Evolutionary conservation across 192 early-diverging fungal genomes (phyloP).

Genomic region (Backusella circina): DNA sequence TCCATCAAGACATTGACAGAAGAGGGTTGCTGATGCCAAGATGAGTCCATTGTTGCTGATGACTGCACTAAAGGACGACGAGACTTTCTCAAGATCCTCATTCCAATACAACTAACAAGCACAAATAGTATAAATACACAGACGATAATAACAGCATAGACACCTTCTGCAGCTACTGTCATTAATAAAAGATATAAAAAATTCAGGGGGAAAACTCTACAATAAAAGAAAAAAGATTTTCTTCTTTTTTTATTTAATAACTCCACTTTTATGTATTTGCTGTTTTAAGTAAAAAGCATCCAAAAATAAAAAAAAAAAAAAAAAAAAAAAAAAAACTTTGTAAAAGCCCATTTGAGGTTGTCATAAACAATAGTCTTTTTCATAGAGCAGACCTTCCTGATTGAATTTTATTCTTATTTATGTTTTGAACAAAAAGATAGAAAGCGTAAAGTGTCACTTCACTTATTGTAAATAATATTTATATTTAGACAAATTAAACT

Average conservation of each 20-base stretch:
- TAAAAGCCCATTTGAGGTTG: not conserved
- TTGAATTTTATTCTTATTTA: not conserved
- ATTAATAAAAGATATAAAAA: not conserved
- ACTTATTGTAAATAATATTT: not conserved
- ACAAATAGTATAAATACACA: conserved; percentile 1
- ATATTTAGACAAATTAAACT: not conserved
- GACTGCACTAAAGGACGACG: not conserved
- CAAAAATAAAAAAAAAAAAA: not conserved
- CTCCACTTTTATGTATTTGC: not conserved
- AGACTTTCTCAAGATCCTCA: not conserved
- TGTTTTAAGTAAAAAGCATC: not conserved
- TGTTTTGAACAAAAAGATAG: not conserved
- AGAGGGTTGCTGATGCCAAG: conserved; percentile 6
- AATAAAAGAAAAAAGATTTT: not conserved
- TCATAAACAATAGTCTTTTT: not conserved
- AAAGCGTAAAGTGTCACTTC: not conserved
- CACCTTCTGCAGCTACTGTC: conserved; percentile 1
- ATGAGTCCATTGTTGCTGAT: not conserved
- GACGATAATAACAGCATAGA: conserved; percentile 15
- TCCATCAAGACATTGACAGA: not conserved
- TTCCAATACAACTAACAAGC: conserved; percentile 9
- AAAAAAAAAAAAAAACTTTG: not conserved
- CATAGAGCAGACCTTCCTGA: not conserved
- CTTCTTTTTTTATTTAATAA: not conserved
- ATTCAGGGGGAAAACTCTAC: not conserved